Conservation (phyloP, 805 yeast genomes). For the Diddensiella santjacobensis region DNA sequence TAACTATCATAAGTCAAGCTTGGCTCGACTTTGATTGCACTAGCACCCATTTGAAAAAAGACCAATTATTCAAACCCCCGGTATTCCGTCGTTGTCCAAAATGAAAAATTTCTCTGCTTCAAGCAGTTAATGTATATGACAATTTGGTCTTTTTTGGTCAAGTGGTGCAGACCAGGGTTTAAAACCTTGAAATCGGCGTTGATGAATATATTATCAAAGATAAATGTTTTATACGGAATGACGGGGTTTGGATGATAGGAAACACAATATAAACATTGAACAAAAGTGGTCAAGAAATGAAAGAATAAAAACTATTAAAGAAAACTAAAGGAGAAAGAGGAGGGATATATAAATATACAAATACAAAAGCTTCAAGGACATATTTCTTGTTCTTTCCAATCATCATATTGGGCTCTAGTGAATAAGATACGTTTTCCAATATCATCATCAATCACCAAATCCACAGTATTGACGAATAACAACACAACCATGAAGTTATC, state of each 20-base stretch:
- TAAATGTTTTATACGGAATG: no score
- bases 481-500: constrained; percentile 68
- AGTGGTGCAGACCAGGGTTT: no score
- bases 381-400: constrained; percentile 74
- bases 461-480: constrained; percentile 67
- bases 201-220: no score
- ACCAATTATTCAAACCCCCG: no score
- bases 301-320: background rate
- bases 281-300: background rate
- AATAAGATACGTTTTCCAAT: constrained; percentile 47
- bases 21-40: background rate
- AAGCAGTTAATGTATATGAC: no score
- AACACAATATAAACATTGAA: background rate
- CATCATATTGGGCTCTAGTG: constrained; percentile 51
- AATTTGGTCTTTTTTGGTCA: no score
- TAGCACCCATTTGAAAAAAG: background rate
- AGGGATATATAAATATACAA: constrained; percentile 1
- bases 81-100: no score
- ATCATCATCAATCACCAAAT: constrained; percentile 58
- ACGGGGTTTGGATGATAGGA: no score
- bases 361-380: constrained; percentile 48
- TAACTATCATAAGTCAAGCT: background rate
- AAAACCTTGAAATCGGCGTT: no score
- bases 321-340: background rate
- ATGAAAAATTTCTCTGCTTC: no score